A percentile compares a stretch with the other conserved stretches of the same genome.
phyloP scores from a whole-genome alignment of 805 yeast genomes.

The Ogataea pignaliae region DNA sequence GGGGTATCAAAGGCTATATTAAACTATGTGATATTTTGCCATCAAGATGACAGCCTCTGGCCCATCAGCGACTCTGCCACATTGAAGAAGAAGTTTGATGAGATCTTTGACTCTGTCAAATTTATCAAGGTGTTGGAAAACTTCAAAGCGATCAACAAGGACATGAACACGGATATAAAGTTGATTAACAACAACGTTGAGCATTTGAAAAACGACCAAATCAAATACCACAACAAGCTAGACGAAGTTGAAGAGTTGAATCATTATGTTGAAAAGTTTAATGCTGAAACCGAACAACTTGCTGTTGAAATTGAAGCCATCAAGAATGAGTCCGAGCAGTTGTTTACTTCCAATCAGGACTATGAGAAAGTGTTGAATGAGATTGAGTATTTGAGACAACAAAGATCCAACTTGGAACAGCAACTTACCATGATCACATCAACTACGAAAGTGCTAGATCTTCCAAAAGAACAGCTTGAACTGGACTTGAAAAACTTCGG shows the following conservation, averaged over 20 bases:
- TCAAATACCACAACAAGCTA: conserved; percentile 59
- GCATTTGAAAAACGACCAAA: conserved; percentile 69
- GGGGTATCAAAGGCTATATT: conserved; percentile 87
- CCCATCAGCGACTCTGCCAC: conserved; percentile 89
- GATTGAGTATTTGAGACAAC: conserved; percentile 51
- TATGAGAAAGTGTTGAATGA: conserved; percentile 69
- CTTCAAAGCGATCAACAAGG: conserved; percentile 71
- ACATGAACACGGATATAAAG: conserved; percentile 69
- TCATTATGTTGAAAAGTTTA: conserved; percentile 39
- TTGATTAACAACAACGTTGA: conserved; percentile 73
- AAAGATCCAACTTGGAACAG: conserved; percentile 39
- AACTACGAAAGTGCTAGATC: conserved; percentile 43
- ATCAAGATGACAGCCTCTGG: conserved; percentile 96
- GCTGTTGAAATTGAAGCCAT: conserved; percentile 46
- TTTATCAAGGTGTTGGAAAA: conserved; percentile 87
- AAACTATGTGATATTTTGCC: conserved; percentile 93
- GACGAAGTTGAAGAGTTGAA: conserved; percentile 42
- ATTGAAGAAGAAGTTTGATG: conserved; percentile 90
- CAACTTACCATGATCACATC: conserved; percentile 49
- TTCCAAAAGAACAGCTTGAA: conserved; percentile 38
- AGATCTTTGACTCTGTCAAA: conserved; percentile 91
- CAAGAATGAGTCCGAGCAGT: conserved; percentile 53
- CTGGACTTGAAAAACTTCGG: conserved; percentile 39
- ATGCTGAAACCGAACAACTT: conserved; percentile 44
- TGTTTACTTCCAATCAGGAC: conserved; percentile 76